Evolutionary conservation across 495 filamentous ascomycete genomes (phyloP).

Genomic region (Trichoderma asperelloides): DNA sequence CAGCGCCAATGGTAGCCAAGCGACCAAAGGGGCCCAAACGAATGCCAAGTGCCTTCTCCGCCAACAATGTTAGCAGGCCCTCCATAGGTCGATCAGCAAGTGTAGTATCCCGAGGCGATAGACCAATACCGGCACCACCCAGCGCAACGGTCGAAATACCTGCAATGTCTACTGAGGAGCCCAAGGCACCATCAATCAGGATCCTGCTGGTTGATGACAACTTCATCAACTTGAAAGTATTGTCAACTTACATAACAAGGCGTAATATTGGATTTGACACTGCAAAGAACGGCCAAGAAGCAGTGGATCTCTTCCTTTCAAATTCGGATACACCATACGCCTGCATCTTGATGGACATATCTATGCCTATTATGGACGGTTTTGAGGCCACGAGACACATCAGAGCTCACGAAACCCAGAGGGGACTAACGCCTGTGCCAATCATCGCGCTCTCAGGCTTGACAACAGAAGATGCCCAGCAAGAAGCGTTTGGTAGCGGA

Average conservation of each 20-base stretch:
- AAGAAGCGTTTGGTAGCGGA: conserved; percentile 55
- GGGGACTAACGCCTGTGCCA: conserved; percentile 29
- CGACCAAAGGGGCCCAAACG: neutral
- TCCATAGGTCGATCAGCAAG: neutral
- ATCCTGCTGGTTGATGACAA: conserved; percentile 70
- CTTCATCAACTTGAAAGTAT: conserved; percentile 62
- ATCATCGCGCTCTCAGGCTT: conserved; percentile 65
- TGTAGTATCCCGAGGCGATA: neutral
- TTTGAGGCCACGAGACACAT: conserved; percentile 49
- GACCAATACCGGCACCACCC: neutral
- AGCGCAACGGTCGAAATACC: neutral
- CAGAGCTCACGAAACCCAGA: conserved; percentile 38
- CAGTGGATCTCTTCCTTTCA: conserved; percentile 22
- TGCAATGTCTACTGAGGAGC: neutral
- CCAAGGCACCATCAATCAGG: neutral
- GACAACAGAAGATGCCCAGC: conserved; percentile 51
- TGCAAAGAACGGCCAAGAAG: conserved; percentile 36
- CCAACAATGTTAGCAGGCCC: neutral
- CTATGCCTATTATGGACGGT: conserved; percentile 60
- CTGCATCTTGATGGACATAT: conserved; percentile 57
- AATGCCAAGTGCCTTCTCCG: neutral
- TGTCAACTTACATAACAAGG: conserved; percentile 50
- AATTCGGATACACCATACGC: conserved; percentile 25
- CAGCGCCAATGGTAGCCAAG: neutral
- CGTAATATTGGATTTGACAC: conserved; percentile 31